Conservation (phyloP, 176 grass and related monocot species). For the Phoenix dactylifera region DNA sequence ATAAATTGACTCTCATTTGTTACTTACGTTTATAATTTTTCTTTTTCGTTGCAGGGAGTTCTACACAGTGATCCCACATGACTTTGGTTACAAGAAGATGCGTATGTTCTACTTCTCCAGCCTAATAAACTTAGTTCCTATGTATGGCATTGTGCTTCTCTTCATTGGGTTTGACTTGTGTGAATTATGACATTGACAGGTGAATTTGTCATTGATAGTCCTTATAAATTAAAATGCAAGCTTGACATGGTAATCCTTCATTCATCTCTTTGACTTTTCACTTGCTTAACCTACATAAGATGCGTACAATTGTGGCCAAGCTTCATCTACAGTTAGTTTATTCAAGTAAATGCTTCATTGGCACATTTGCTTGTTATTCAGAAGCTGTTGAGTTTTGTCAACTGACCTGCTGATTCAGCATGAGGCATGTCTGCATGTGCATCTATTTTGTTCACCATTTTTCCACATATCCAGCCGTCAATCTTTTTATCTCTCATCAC, state of each 20-base stretch:
- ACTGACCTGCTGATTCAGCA: no score
- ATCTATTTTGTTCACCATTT: no score
- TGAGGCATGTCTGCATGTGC: no score
- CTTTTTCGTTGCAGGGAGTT: constrained; percentile 33
- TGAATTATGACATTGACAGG: constrained; percentile 39
- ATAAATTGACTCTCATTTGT: no score
- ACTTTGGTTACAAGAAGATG: constrained; percentile 95
- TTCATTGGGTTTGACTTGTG: constrained; percentile 16
- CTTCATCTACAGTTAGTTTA: no score
- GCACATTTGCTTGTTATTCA: no score
- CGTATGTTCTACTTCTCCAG: constrained; percentile 42
- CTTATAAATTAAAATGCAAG: constrained; percentile 85
- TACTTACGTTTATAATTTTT: not conserved
- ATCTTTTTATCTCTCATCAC: no score
- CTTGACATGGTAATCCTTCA: constrained; percentile 71
- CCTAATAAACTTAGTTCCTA: not conserved
- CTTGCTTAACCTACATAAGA: no score
- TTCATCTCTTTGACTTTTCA: not conserved
- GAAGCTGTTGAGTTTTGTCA: no score
- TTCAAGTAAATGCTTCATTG: no score
- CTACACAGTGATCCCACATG: constrained; percentile 92
- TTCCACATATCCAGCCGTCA: no score
- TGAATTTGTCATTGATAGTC: constrained; percentile 78
- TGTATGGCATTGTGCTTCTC: constrained; percentile 16
- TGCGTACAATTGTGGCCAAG: no score